Evolutionary conservation across 2,329 filamentous ascomycete genomes (phyloP).

Genomic region (Fusarium nematophilum): DNA sequence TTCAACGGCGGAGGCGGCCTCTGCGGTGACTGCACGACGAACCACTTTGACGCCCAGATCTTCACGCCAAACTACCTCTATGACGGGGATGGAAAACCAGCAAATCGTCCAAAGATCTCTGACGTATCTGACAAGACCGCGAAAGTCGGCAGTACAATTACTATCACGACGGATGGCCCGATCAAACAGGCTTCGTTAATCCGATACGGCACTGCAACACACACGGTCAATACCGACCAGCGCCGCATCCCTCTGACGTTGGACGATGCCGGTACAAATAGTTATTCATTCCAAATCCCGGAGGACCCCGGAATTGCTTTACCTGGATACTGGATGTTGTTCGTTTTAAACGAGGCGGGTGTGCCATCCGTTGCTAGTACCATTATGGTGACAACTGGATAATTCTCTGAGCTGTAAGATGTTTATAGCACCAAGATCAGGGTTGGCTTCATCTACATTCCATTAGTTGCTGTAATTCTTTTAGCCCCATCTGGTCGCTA

Average conservation of each 20-base stretch:
- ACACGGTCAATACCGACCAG: slow-evolving; percentile 34
- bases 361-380: slow-evolving; percentile 32
- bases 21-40: slow-evolving; percentile 22
- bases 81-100: slow-evolving; percentile 17
- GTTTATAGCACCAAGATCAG: too few relatives aligned
- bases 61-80: slow-evolving; percentile 29
- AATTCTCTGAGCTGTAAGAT: too few relatives aligned
- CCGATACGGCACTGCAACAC: slow-evolving; percentile 29
- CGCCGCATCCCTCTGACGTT: slow-evolving; percentile 22
- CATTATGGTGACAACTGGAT: slow-evolving; percentile 12
- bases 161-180: slow-evolving; percentile 2
- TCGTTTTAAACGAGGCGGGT: slow-evolving; percentile 30
- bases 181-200: slow-evolving; percentile 13
- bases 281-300: slow-evolving; percentile 26
- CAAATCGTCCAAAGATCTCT: slow-evolving; percentile 18
- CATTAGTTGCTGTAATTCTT: too few relatives aligned
- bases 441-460: too few relatives aligned
- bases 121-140: neutral
- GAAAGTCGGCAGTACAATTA: slow-evolving; percentile 18
- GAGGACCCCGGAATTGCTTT: slow-evolving; percentile 29
- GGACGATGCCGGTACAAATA: slow-evolving; percentile 1
- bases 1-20: slow-evolving; percentile 27
- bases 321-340: slow-evolving; percentile 39
- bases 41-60: slow-evolving; percentile 35
- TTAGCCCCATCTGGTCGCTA: too few relatives aligned